Percentiles rank a stretch among this genome's conserved stretches.
These are phyloP conservation scores for Tuber magnatum DNA, from an alignment of 495 filamentous ascomycete genomes.

Conservation along the genomic window DNA sequence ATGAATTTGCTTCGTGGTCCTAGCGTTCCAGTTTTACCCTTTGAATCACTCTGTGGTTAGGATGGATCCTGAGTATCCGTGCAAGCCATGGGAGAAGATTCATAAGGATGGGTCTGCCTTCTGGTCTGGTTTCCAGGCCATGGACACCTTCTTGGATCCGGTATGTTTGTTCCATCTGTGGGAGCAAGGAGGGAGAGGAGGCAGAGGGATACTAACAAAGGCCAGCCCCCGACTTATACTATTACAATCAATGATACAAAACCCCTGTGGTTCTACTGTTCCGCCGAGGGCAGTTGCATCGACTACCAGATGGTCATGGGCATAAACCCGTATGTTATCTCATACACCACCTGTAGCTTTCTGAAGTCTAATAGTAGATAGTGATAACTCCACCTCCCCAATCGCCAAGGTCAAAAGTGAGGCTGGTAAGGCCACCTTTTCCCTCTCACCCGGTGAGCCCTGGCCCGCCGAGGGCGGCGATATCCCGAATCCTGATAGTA, in stretches of 20 bases:
- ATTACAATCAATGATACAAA: constrained; percentile 45
- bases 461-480: constrained; percentile 39
- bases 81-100: constrained; percentile 46
- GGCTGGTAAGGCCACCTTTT: constrained; percentile 40
- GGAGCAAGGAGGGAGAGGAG: not conserved
- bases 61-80: constrained; percentile 46
- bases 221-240: constrained; percentile 44
- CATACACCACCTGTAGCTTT: not conserved
- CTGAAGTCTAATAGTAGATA: constrained; percentile 8
- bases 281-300: constrained; percentile 44
- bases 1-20: not conserved
- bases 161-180: constrained; percentile 10
- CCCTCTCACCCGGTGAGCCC: constrained; percentile 44
- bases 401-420: constrained; percentile 36
- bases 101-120: constrained; percentile 40
- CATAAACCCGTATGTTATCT: constrained; percentile 44
- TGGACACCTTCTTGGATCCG: constrained; percentile 33
- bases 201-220: constrained; percentile 5
- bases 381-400: constrained; percentile 35
- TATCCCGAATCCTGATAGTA: not conserved
- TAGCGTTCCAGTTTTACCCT: constrained; percentile 49
- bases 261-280: constrained; percentile 51
- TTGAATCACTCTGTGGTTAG: constrained; percentile 49
- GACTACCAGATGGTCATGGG: constrained; percentile 45
- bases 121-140: constrained; percentile 42